Evolutionary conservation across 2,329 filamentous ascomycete genomes (phyloP).

Genomic region (Dactylonectria estremocensis): DNA sequence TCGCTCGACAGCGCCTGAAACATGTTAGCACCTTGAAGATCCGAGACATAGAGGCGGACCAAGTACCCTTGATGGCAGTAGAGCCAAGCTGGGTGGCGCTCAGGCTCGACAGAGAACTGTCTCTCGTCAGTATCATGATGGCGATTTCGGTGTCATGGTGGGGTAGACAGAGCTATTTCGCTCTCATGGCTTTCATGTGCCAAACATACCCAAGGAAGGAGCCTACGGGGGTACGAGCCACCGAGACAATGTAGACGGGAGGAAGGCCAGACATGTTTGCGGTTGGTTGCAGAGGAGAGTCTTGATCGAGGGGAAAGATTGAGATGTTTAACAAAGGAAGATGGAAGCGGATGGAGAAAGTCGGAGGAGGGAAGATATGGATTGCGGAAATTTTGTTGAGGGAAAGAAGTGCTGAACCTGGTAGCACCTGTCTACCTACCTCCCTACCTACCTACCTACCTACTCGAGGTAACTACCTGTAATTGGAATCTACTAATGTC

Average conservation of each 20-base stretch:
- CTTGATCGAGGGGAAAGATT: constrained; percentile 27
- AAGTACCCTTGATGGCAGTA: constrained; percentile 90
- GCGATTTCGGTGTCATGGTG: constrained; percentile 13
- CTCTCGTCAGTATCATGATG: constrained; percentile 39
- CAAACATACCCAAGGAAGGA: constrained; percentile 87
- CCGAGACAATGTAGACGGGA: constrained; percentile 96
- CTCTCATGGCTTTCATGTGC: constrained; percentile 20
- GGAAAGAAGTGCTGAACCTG: constrained; percentile 13
- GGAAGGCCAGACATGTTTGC: constrained; percentile 82
- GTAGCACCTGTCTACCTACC: neutral
- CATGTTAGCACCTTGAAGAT: constrained; percentile 12
- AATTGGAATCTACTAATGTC: constrained; percentile 14
- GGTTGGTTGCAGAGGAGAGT: constrained; percentile 24
- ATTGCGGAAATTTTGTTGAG: constrained; percentile 36
- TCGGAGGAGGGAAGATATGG: constrained; percentile 14
- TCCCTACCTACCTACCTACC: too few species aligned
- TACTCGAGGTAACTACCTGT: neutral
- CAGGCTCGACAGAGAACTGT: constrained; percentile 88
- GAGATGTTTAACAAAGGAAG: constrained; percentile 26
- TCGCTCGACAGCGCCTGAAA: constrained; percentile 82
- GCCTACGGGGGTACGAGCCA: constrained; percentile 90
- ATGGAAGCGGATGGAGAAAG: neutral
- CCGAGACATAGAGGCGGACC: neutral
- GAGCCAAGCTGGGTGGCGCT: constrained; percentile 90
- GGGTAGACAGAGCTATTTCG: constrained; percentile 19